Percentiles rank a stretch among this genome's conserved stretches.
Evolutionary conservation across 2,329 filamentous ascomycete genomes (phyloP).

Genomic region (Arthrocladium fulminans): DNA sequence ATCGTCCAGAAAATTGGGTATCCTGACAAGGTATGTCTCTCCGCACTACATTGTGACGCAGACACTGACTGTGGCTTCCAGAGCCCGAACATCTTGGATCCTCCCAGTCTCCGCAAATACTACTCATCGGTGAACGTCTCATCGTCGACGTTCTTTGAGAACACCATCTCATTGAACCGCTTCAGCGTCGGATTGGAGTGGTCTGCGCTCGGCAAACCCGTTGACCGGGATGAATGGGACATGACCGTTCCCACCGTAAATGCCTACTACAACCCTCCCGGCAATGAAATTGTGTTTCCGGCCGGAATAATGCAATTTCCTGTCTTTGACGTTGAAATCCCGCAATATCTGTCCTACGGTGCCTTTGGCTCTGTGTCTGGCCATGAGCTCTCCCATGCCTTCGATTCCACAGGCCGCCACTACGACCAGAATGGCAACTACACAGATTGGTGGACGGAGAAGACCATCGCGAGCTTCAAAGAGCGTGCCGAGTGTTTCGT

Average conservation of each 20-base stretch:
- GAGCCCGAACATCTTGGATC: conserved; percentile 53
- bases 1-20: conserved; percentile 63
- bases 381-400: conserved; percentile 62
- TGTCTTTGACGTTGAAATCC: conserved; percentile 54
- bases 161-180: conserved; percentile 44
- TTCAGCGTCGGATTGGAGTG: conserved; percentile 45
- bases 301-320: conserved; percentile 63
- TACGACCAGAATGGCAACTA: conserved; percentile 58
- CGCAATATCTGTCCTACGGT: conserved; percentile 59
- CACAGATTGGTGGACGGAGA: conserved; percentile 58
- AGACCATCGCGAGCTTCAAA: conserved; percentile 50
- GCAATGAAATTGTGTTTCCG: conserved; percentile 62
- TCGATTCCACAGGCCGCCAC: conserved; percentile 57
- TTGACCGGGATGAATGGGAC: conserved; percentile 51
- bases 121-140: conserved; percentile 48
- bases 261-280: conserved; percentile 53
- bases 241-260: conserved; percentile 57
- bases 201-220: conserved; percentile 51
- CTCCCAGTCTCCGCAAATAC: conserved; percentile 47
- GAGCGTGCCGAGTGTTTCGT: conserved; percentile 57
- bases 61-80: conserved; percentile 17
- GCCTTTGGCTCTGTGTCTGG: conserved; percentile 59
- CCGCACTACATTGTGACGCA: background rate
- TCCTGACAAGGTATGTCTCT: conserved; percentile 38
- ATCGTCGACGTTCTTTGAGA: conserved; percentile 48